phyloP scores from a whole-genome alignment of 2,329 filamentous ascomycete genomes.

The Aureobasidium sp. region DNA sequence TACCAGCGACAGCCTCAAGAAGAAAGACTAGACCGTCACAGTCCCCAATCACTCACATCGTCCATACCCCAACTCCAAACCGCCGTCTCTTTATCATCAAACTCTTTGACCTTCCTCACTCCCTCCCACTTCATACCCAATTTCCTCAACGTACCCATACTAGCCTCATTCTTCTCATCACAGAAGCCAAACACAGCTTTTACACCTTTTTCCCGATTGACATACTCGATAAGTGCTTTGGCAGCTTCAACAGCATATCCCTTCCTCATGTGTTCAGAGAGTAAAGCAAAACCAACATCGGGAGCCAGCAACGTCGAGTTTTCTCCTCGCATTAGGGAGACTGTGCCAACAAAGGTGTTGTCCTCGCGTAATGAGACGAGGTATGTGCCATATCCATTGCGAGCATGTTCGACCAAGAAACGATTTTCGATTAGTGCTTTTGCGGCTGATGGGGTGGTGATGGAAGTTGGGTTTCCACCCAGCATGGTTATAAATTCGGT shows the following conservation, averaged over 20 bases:
- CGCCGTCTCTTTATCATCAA: not conserved
- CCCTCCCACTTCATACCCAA: not conserved
- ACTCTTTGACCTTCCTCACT: not conserved
- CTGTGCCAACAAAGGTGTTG: not conserved
- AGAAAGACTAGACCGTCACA: not conserved
- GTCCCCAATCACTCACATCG: not conserved
- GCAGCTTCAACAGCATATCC: not conserved
- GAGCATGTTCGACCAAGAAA: not conserved
- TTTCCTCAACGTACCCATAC: not conserved
- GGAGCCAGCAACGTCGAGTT: not conserved
- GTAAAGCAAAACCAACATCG: not conserved
- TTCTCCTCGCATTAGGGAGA: not conserved
- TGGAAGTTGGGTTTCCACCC: not conserved
- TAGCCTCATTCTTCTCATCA: not conserved
- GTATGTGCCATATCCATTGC: not conserved
- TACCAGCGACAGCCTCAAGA: not conserved
- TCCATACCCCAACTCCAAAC: not conserved
- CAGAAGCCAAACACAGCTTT: not conserved
- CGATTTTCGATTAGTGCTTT: not conserved
- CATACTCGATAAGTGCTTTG: not conserved
- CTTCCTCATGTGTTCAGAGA: not conserved
- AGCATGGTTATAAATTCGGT: conserved; percentile 2
- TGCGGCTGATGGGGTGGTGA: not conserved
- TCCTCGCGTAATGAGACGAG: not conserved
- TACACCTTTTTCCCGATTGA: not conserved